phyloP scores from a whole-genome alignment of 768 basidiomycete genomes.

The Kwoniella sp. region DNA sequence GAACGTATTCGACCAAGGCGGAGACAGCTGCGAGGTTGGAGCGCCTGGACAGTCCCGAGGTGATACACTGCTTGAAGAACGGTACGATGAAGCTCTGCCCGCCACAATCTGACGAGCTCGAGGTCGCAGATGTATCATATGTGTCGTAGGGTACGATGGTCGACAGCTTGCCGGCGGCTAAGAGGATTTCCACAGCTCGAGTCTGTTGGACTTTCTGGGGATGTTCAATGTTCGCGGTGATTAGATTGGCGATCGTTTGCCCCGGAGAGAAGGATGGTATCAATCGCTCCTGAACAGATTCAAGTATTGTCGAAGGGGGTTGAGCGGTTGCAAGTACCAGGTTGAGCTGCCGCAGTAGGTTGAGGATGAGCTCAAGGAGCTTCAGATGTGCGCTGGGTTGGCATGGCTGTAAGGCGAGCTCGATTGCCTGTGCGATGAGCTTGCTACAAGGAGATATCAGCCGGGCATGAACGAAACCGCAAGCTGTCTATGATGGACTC shows the following conservation, averaged over 20 bases:
- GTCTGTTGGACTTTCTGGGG: constrained; percentile 25
- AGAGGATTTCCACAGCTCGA: constrained; percentile 31
- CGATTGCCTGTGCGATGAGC: constrained; percentile 14
- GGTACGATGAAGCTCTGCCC: constrained; percentile 30
- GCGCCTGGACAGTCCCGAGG: constrained; percentile 18
- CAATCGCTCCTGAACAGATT: constrained; percentile 12
- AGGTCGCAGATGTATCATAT: constrained; percentile 14
- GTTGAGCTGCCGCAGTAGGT: constrained; percentile 30
- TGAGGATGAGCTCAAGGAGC: constrained; percentile 25
- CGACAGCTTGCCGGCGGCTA: constrained; percentile 16
- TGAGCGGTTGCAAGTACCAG: neutral
- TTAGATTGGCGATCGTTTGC: constrained; percentile 12
- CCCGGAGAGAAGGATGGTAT: constrained; percentile 28
- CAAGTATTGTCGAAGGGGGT: neutral
- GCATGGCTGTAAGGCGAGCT: constrained; percentile 10
- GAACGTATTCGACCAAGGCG: constrained; percentile 24
- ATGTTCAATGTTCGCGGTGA: constrained; percentile 30
- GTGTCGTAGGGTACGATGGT: constrained; percentile 3
- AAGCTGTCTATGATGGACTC: neutral
- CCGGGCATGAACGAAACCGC: neutral
- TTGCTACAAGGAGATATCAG: constrained; percentile 5
- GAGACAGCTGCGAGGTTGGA: constrained; percentile 23
- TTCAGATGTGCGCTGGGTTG: constrained; percentile 22
- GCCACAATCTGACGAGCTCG: neutral
- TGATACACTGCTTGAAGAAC: constrained; percentile 25